These are phyloP conservation scores for Candida tetrigidarum DNA, from an alignment of 1,139 yeast genomes.

Conservation along the genomic window DNA sequence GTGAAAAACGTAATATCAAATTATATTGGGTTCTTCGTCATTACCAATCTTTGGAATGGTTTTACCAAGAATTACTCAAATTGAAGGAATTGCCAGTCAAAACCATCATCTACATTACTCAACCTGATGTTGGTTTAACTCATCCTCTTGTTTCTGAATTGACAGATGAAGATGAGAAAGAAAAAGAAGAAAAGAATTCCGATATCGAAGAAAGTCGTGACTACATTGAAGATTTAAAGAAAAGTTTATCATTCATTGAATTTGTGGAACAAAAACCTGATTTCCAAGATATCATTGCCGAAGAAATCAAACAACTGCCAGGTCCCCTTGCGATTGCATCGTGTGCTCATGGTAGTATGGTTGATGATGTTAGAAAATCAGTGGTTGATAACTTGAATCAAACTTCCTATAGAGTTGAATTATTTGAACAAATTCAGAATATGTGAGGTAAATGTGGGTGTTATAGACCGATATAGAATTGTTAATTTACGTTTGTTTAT, in stretches of 20 bases:
- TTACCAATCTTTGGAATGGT: slow-evolving; percentile 55
- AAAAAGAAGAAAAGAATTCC: slow-evolving; percentile 18
- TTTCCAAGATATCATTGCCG: slow-evolving; percentile 33
- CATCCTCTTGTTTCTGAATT: slow-evolving; percentile 15
- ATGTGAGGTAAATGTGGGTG: neutral
- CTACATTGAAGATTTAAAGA: slow-evolving; percentile 22
- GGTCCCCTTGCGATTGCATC: slow-evolving; percentile 43
- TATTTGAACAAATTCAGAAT: slow-evolving; percentile 45
- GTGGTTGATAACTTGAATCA: slow-evolving; percentile 33
- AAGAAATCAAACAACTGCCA: slow-evolving; percentile 32
- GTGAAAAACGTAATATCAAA: slow-evolving; percentile 22
- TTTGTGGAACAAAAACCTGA: slow-evolving; percentile 49
- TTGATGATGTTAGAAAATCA: slow-evolving; percentile 40
- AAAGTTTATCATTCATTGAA: slow-evolving; percentile 27
- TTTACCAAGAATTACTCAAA: slow-evolving; percentile 42
- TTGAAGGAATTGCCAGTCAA: slow-evolving; percentile 28
- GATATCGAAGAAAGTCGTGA: slow-evolving; percentile 21
- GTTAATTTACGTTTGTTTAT: neutral
- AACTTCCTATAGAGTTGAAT: slow-evolving; percentile 39
- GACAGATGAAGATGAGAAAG: slow-evolving; percentile 20
- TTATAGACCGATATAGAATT: neutral
- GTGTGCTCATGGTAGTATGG: slow-evolving; percentile 47
- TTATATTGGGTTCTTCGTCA: slow-evolving; percentile 44
- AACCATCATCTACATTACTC: slow-evolving; percentile 43
- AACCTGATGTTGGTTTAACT: slow-evolving; percentile 24